phyloP scores from a whole-genome alignment of 2,329 filamentous ascomycete species.

The Apiospora rasikravindrae region DNA sequence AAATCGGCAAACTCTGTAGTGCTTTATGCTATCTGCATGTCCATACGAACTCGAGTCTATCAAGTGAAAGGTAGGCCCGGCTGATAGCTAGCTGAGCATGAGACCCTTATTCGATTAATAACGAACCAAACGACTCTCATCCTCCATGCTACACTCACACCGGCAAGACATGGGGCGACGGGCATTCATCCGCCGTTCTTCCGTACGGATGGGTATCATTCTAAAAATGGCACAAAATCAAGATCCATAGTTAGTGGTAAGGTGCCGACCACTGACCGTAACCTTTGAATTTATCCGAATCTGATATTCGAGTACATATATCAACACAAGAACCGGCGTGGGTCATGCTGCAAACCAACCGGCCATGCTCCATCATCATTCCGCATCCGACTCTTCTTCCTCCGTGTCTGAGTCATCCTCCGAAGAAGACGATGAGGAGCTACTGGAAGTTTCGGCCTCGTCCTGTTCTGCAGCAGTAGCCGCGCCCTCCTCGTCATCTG shows the following conservation, averaged over 20 bases:
- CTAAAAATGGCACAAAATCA: neutral
- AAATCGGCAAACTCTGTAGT: too few relatives aligned
- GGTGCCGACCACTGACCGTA: neutral
- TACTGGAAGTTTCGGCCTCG: slow-evolving; percentile 1
- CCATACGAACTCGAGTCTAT: too few relatives aligned
- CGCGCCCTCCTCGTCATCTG: slow-evolving; percentile 37
- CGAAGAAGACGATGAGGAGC: slow-evolving; percentile 17
- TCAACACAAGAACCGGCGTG: neutral
- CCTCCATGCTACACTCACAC: neutral
- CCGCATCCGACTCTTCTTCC: slow-evolving; percentile 1
- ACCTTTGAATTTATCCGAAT: neutral
- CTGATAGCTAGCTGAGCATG: neutral
- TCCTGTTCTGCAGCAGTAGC: neutral
- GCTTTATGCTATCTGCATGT: too few relatives aligned
- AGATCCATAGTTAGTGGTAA: neutral
- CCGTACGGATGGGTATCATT: neutral
- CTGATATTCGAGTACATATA: neutral
- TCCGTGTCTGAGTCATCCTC: slow-evolving; percentile 6
- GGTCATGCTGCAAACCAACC: neutral
- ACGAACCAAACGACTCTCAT: neutral
- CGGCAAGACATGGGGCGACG: neutral
- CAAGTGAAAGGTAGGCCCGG: too few relatives aligned
- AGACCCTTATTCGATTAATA: neutral
- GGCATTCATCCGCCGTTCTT: neutral
- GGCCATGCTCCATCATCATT: neutral